Base-by-base conservation (phyloP, 108 stramenopile genomes). In the Skeletonema menzelii region DNA sequence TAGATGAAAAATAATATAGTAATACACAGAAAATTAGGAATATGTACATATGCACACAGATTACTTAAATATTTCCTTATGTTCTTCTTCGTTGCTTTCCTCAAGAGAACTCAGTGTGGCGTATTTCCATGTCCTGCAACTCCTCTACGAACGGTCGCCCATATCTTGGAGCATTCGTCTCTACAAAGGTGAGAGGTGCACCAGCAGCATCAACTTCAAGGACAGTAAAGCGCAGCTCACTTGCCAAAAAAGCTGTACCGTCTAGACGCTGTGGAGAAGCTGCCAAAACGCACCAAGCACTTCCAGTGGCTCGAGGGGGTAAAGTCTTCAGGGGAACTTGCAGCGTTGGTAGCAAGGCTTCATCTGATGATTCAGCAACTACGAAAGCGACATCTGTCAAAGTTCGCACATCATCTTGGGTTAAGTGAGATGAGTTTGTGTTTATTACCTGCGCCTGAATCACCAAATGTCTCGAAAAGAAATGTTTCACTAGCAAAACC, bases 321-420 rank as follows among this genome's bases (percentile, higher is more conserved):
- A 95, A 66, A 8, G 85, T 82, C 62, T 84, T 87, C 31, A 95
- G 76, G 1, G 95, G 91, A 12, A 95, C 80, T 60, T 84, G 79
- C 34, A 86, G 49, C 35, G 79, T 75, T 11, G 91, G 92, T 38
- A 83, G 71, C 35, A 95, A 84, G 14, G 90, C 92, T 61, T 95
- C 95, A 65, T 95, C 95, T n/a, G 95, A 95, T 58, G 90, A 90
- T 70, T 95, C 95, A 3, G 95, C 95, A n/a, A 95, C 87, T 12
- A 93, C 89, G 80, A 93, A 91, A 8, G 88, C 82, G 44, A 95
- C 75, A 63, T 95, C 89, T 0, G 89, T 77, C 14, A 95, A 61
- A 10, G 89, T 79, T 56, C 86, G 65, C 20, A 73, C 83, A 53
- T 82, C 85, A 37, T 34, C 12, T 56, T 37, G 35, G 24, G 81